phyloP scores from a whole-genome alignment of 2,329 filamentous ascomycete species.

The Plenodomus tracheiphilus region DNA sequence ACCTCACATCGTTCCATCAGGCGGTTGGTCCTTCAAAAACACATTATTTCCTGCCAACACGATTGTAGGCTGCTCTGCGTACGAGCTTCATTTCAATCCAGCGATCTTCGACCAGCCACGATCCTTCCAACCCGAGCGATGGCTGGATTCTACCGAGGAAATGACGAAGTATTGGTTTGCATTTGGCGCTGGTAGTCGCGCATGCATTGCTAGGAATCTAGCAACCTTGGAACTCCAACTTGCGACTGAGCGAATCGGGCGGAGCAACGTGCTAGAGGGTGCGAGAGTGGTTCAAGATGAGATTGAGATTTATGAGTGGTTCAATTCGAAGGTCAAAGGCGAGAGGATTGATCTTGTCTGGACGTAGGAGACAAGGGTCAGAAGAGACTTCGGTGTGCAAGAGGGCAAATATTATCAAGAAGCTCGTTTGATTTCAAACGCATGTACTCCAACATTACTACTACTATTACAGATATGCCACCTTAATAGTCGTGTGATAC shows the following conservation, averaged over 20 bases:
- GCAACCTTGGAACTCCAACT: slow-evolving; percentile 34
- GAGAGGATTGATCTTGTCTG: slow-evolving; percentile 50
- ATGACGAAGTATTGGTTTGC: slow-evolving; percentile 41
- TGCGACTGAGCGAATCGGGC: slow-evolving; percentile 47
- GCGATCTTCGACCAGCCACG: slow-evolving; percentile 19
- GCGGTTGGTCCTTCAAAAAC: slow-evolving; percentile 31
- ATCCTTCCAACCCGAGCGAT: slow-evolving; percentile 38
- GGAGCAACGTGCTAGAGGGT: slow-evolving; percentile 50
- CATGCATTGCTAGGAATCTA: slow-evolving; percentile 38
- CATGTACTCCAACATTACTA: too few relatives aligned
- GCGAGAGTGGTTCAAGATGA: slow-evolving; percentile 46
- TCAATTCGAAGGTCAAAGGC: slow-evolving; percentile 57
- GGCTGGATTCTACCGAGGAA: slow-evolving; percentile 27
- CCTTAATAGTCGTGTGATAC: too few relatives aligned
- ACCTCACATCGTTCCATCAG: slow-evolving; percentile 31
- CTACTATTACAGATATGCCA: too few relatives aligned
- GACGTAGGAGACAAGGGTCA: too few relatives aligned
- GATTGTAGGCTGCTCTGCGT: slow-evolving; percentile 34
- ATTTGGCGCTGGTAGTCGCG: slow-evolving; percentile 36
- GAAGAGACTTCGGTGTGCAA: too few relatives aligned
- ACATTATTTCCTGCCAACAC: slow-evolving; percentile 27
- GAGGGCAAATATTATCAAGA: too few relatives aligned
- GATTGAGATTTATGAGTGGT: slow-evolving; percentile 60
- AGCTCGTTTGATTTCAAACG: too few relatives aligned
- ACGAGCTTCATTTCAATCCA: slow-evolving; percentile 31